phyloP scores from a whole-genome alignment of 2,329 filamentous ascomycete genomes.

The Colletotrichum gloeosporioides region DNA sequence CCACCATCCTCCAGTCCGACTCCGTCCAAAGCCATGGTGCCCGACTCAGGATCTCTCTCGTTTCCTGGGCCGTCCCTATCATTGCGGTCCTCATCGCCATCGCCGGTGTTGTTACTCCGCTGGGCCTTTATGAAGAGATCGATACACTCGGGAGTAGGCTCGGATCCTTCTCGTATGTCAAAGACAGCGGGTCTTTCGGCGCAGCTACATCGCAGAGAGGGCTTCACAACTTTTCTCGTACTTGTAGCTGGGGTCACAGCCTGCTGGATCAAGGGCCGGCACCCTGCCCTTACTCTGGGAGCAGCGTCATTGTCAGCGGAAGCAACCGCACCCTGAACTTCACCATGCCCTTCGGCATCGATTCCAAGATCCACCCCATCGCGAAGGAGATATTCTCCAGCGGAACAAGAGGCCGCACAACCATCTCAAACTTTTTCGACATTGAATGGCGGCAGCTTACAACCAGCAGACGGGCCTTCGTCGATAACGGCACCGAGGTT shows the following conservation, averaged over 20 bases:
- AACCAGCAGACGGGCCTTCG: slow-evolving; percentile 20
- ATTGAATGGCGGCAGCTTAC: slow-evolving; percentile 37
- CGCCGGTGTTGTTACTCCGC: slow-evolving; percentile 49
- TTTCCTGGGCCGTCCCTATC: slow-evolving; percentile 27
- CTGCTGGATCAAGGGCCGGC: slow-evolving; percentile 23
- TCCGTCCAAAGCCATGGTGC: slow-evolving; percentile 35
- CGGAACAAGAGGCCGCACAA: slow-evolving; percentile 30
- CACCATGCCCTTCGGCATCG: not conserved
- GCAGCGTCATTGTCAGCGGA: slow-evolving; percentile 21
- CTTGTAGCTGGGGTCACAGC: slow-evolving; percentile 28
- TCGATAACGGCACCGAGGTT: slow-evolving; percentile 36
- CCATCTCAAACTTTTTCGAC: slow-evolving; percentile 48
- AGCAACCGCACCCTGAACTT: slow-evolving; percentile 27
- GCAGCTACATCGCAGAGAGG: slow-evolving; percentile 41
- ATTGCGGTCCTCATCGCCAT: slow-evolving; percentile 38
- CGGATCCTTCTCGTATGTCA: slow-evolving; percentile 39
- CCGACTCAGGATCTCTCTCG: slow-evolving; percentile 23
- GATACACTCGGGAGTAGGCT: slow-evolving; percentile 23
- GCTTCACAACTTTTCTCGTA: slow-evolving; percentile 34
- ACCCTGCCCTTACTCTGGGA: slow-evolving; percentile 28
- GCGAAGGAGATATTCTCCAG: slow-evolving; percentile 39
- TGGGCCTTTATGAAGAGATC: slow-evolving; percentile 48
- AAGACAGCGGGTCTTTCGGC: slow-evolving; percentile 41
- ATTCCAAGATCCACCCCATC: no score
- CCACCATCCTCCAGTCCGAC: slow-evolving; percentile 43